Evolutionary conservation across 257 asterid species (phyloP).

Genomic region (Solanum okadae): DNA sequence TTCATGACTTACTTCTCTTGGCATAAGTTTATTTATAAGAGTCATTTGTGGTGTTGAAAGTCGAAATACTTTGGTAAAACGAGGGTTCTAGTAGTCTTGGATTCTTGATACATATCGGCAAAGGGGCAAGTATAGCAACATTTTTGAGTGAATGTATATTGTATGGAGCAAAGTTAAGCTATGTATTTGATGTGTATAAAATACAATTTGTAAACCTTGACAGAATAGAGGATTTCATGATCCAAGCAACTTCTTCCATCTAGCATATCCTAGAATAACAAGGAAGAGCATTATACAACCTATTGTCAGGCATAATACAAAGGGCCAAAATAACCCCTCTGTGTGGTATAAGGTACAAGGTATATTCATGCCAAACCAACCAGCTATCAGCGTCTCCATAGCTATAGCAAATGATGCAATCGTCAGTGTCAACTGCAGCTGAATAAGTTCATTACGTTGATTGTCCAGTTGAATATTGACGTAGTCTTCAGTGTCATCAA

Average conservation of each 20-base stretch:
- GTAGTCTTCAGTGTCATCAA: conserved; percentile 88
- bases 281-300: conserved; percentile 39
- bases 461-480: conserved; percentile 91
- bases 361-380: conserved; percentile 81
- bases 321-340: conserved; percentile 25
- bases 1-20: not conserved
- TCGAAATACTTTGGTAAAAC: not conserved
- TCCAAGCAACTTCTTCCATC: conserved; percentile 90
- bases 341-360: conserved; percentile 30
- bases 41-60: no score
- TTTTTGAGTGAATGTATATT: not conserved
- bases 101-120: not conserved
- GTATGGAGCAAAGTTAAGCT: not conserved
- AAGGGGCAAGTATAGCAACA: not conserved
- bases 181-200: not conserved
- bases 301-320: conserved; percentile 33
- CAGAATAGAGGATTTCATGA: conserved; percentile 20
- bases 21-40: not conserved
- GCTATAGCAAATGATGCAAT: conserved; percentile 72
- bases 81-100: no score
- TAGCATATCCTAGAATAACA: conserved; percentile 60
- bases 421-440: conserved; percentile 72
- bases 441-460: conserved; percentile 85
- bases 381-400: conserved; percentile 50
- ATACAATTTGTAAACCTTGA: not conserved